Evolutionary conservation across 306 rosid genomes (phyloP).

Genomic region (Pachyrhizus erosus): DNA sequence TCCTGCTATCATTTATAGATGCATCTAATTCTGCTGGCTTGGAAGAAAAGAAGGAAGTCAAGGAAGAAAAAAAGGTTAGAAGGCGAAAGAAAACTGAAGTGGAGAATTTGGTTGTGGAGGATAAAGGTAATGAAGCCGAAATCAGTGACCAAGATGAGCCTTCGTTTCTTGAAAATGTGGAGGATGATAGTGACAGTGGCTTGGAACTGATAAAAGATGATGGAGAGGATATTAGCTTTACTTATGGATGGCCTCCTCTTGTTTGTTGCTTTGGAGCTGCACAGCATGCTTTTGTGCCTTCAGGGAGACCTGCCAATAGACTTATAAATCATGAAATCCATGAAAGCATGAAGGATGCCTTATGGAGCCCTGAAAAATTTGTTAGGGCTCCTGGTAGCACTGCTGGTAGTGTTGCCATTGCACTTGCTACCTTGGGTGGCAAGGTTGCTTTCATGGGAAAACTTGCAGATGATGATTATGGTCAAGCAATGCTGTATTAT

Average conservation of each 20-base stretch:
- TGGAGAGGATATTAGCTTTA: slow-evolving; percentile 78
- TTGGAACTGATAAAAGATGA: slow-evolving; percentile 58
- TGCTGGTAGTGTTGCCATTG: slow-evolving; percentile 87
- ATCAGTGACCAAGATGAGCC: slow-evolving; percentile 59
- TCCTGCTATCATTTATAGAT: slow-evolving; percentile 49
- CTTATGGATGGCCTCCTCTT: slow-evolving; percentile 97
- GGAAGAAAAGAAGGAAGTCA: slow-evolving; percentile 60
- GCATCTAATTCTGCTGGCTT: slow-evolving; percentile 54
- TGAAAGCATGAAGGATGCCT: slow-evolving; percentile 69
- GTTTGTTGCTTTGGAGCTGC: slow-evolving; percentile 97
- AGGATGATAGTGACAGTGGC: slow-evolving; percentile 63
- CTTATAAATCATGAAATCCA: slow-evolving; percentile 80
- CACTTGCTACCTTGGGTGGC: slow-evolving; percentile 91
- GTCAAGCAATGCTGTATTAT: slow-evolving; percentile 79
- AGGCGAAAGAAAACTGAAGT: slow-evolving; percentile 62
- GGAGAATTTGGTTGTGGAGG: slow-evolving; percentile 50
- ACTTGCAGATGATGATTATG: slow-evolving; percentile 87
- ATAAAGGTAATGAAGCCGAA: slow-evolving; percentile 54
- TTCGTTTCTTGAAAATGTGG: slow-evolving; percentile 51
- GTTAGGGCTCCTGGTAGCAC: slow-evolving; percentile 87
- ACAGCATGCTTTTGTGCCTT: slow-evolving; percentile 90
- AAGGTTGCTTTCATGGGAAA: slow-evolving; percentile 98
- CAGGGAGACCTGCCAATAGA: slow-evolving; percentile 87
- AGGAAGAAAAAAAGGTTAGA: slow-evolving; percentile 65
- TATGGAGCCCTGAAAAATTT: slow-evolving; percentile 84